phyloP scores from a whole-genome alignment of 176 grass and related monocot species.

The Eragrostis curvula region DNA sequence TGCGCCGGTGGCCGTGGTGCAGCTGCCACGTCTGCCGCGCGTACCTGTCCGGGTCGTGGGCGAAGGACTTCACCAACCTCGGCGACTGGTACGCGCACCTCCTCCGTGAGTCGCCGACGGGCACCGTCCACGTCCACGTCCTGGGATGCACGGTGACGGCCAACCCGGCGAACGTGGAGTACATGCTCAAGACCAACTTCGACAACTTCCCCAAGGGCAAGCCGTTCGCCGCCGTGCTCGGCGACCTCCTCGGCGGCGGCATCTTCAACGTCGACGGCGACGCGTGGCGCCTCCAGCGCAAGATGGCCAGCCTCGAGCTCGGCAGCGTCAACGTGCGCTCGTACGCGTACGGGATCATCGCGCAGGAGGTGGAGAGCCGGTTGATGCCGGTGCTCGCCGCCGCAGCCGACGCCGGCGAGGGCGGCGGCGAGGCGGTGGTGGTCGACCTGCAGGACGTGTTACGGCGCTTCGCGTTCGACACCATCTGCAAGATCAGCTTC shows the following conservation, averaged over 20 bases:
- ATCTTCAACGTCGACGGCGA: constrained; percentile 91
- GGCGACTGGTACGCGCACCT: constrained; percentile 87
- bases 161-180: constrained; percentile 88
- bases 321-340: constrained; percentile 70
- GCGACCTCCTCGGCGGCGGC: constrained; percentile 78
- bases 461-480: constrained; percentile 75
- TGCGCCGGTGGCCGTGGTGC: constrained; percentile 61
- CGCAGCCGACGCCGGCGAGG: constrained; percentile 26
- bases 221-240: constrained; percentile 67
- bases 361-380: constrained; percentile 41
- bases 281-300: constrained; percentile 78
- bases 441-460: constrained; percentile 89
- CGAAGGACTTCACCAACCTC: constrained; percentile 58
- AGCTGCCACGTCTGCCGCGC: constrained; percentile 64
- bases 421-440: neutral
- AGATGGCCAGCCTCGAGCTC: constrained; percentile 92
- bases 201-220: constrained; percentile 88
- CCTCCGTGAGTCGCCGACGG: constrained; percentile 50
- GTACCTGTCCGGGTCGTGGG: constrained; percentile 72
- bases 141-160: constrained; percentile 74
- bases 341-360: constrained; percentile 64
- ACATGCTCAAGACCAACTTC: constrained; percentile 84
- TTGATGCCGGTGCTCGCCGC: constrained; percentile 57
- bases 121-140: constrained; percentile 73
- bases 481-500: constrained; percentile 86